Base-by-base conservation (phyloP, 2,329 filamentous ascomycete species). In the Xylaria sp. region DNA sequence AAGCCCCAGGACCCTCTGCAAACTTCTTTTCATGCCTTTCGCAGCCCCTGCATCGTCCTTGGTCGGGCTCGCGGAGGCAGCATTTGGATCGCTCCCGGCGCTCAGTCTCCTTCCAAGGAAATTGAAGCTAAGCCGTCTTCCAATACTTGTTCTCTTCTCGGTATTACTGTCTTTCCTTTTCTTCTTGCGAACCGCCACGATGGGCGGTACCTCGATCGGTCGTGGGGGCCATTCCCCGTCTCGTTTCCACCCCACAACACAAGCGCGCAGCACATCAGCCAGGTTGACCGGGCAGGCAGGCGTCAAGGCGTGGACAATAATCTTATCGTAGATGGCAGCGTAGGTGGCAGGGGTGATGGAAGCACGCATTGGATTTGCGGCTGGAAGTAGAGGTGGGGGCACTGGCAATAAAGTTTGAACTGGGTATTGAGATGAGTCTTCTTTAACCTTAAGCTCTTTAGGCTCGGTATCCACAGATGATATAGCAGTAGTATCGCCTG, bases 211-310 rank as follows among this genome's bases (percentile, higher is more conserved):
- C 56, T 85, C 76, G 20, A 82, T 81, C 0, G 85, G 79, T 73
- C 88, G 88, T 1, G 92, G 93, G 4, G 95, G 94, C 95, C 95
- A 98, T 79, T 97, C 93, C 17, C 94, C 94, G 75, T 96, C 93
- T 48, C 93, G 87, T 80, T 97, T 97, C 95, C 95, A 97, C 51
- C 95, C 95, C 33, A 91, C 86, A 0, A 98, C 94, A 72, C 95
- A 92, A 13, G 93, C 89, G 10, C 89, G 87, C 26, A 93, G 89
- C 82, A 97, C 90, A 74, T 97, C 93, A 36, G 86, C 83, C 0
- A 98, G 87, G 74, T 97, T 97, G 76, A 97, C 92, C 3, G 95
- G 95, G 17, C 97, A 93, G 1, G 92, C 91, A 0, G 95, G 95
- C 2, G 93, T 93, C 71, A 96, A 87, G 44, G 86, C 88, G 75